These are phyloP conservation scores for Strobilomyces confusus DNA, from an alignment of 768 basidiomycete species.

Conservation along the genomic window DNA sequence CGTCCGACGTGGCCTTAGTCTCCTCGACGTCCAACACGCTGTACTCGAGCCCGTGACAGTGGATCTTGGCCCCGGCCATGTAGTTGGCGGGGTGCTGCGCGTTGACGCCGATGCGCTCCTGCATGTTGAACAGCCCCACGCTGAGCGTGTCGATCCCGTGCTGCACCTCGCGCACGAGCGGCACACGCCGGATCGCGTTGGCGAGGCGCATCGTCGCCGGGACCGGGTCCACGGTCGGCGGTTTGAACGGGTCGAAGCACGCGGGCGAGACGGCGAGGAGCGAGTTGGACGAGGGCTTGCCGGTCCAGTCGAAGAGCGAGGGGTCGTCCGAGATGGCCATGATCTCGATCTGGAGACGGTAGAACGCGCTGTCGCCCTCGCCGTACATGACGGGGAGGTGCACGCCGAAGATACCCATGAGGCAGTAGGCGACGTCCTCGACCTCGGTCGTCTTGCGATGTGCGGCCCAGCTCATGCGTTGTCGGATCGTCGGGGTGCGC, in stretches of 20 bases:
- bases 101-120: constrained; percentile 17
- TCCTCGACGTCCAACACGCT: constrained; percentile 13
- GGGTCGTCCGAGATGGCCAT: constrained; percentile 22
- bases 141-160: constrained; percentile 9
- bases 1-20: constrained; percentile 9
- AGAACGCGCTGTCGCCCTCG: constrained; percentile 25
- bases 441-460: constrained; percentile 26
- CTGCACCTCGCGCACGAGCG: constrained; percentile 12
- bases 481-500: constrained; percentile 9
- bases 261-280: constrained; percentile 16
- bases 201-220: constrained; percentile 12
- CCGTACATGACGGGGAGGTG: constrained; percentile 29
- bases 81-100: constrained; percentile 20
- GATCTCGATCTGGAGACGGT: constrained; percentile 26
- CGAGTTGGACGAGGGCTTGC: constrained; percentile 10
- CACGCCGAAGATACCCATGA: constrained; percentile 28
- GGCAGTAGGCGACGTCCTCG: constrained; percentile 28
- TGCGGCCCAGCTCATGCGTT: constrained; percentile 29
- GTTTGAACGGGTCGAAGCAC: constrained; percentile 23
- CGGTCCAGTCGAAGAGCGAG: constrained; percentile 26
- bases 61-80: constrained; percentile 17
- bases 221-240: constrained; percentile 14
- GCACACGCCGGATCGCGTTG: background rate
- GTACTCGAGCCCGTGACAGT: constrained; percentile 23
- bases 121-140: constrained; percentile 18